Percentiles rank a stretch among this genome's conserved stretches.
Conservation (phyloP, 2,329 filamentous ascomycete genomes). For the Botrytis pseudocinerea region DNA sequence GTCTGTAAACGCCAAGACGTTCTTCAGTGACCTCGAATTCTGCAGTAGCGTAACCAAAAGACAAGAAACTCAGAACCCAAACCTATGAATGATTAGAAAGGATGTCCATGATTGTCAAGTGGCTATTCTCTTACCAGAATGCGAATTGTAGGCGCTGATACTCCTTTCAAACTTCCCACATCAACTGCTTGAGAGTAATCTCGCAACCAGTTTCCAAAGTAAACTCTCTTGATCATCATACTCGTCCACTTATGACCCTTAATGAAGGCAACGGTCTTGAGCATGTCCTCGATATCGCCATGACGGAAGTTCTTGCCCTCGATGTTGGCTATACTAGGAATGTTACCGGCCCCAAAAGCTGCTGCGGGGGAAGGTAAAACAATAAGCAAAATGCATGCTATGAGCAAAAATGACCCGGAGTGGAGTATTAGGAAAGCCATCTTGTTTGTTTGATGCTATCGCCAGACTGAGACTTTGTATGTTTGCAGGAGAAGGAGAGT, state of each 20-base stretch:
- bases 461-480: background rate
- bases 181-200: slow-evolving; percentile 86
- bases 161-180: slow-evolving; percentile 75
- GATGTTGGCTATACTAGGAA: slow-evolving; percentile 59
- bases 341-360: slow-evolving; percentile 71
- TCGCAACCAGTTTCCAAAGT: slow-evolving; percentile 83
- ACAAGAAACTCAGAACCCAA: slow-evolving; percentile 79
- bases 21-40: slow-evolving; percentile 85
- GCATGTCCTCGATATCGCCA: slow-evolving; percentile 79
- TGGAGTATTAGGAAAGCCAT: slow-evolving; percentile 32
- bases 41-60: slow-evolving; percentile 80
- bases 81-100: slow-evolving; percentile 47
- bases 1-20: slow-evolving; percentile 75
- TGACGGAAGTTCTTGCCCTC: slow-evolving; percentile 71
- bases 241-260: slow-evolving; percentile 83
- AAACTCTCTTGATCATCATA: slow-evolving; percentile 74
- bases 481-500: background rate
- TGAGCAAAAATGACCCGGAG: slow-evolving; percentile 46
- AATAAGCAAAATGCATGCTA: slow-evolving; percentile 55
- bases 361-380: slow-evolving; percentile 56
- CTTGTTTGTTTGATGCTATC: background rate
- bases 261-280: slow-evolving; percentile 74
- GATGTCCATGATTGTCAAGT: background rate
- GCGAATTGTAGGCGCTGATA: slow-evolving; percentile 75
- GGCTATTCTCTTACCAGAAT: slow-evolving; percentile 55